Base-by-base conservation (phyloP, 352 stramenopile species). In the Blastocystis sp. region DNA sequence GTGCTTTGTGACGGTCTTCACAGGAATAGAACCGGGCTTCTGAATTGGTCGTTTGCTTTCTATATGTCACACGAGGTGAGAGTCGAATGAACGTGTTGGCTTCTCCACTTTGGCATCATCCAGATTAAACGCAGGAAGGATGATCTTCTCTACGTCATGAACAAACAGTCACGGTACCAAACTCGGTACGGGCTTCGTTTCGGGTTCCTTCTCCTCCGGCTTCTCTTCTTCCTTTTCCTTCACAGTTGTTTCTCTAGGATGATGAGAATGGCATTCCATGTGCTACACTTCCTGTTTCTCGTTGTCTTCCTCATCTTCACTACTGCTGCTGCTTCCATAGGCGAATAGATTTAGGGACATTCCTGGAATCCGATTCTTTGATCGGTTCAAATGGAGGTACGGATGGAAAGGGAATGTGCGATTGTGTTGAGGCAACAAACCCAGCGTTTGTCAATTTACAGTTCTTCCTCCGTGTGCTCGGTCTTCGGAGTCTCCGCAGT, bases 111-210 rank as follows among this genome's bases (percentile, higher is more conserved):
- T 71, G 11, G 64, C 7, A 66, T 71, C 64, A 71, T 71, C 40
- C 52, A 81, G 24, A 81, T 45, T 28, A 68, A 81, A 81, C 40
- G 71, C 65, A 14, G 71, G 71, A 40, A 81, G 61, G 10, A 63
- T 10, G n/a, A 81, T 65, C 24, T 66, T 63, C 38, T 81, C 71
- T 81, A 77, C 34, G 48, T 0, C 6, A 57, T 57, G 48, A 57
- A 14, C 28, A 34, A 57, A 57, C 6, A 57, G 48, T 57, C 6
- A 7, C 6, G 0, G 6, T 7, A 57, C 6, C 6, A 7, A 57
- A 57, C 48, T 57, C 48, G 6, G 6, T 14, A 17, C 48, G 6
- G 6, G 6, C 48, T 57, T 57, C 48, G 6, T 57, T 17, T 7
- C 48, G 0, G 48, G 48, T 14, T 57, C 48, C 14, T 57, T 57